These are phyloP conservation scores for Acanthamoeba polyphaga DNA, from an alignment of 208 protist species.

Conservation along the genomic window DNA sequence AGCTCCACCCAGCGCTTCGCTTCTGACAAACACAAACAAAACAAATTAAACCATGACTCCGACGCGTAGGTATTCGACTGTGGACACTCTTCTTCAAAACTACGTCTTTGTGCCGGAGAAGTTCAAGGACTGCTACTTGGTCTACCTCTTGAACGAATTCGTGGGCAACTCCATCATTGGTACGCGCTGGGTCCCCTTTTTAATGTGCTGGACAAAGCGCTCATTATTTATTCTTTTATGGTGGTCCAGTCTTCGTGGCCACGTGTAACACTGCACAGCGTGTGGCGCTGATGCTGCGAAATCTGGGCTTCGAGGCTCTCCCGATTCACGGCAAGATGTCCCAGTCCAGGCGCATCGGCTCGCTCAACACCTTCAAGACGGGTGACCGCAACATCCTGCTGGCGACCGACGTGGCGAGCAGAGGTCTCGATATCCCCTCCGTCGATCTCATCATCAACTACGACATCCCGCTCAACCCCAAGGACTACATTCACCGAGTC, in stretches of 20 bases:
- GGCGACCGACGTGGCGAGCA: constrained; percentile 92
- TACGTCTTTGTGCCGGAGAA: constrained; percentile 98
- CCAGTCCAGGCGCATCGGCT: constrained; percentile 82
- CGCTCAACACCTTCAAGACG: constrained; percentile 88
- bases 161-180: constrained; percentile 87
- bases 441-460: constrained; percentile 98
- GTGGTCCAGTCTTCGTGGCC: constrained; percentile 86
- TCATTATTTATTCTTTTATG: too few relatives aligned
- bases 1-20: background rate
- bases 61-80: constrained; percentile 95
- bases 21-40: background rate
- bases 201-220: too few relatives aligned
- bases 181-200: too few relatives aligned
- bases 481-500: constrained; percentile 98
- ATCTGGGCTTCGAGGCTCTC: constrained; percentile 90
- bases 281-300: constrained; percentile 87
- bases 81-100: constrained; percentile 96
- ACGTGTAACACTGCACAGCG: constrained; percentile 85
- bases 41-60: background rate
- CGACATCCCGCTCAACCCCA: constrained; percentile 96
- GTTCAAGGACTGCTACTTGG: constrained; percentile 90
- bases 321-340: constrained; percentile 91
- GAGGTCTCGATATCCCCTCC: constrained; percentile 97
- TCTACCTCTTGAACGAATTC: constrained; percentile 80
- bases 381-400: constrained; percentile 86